Conservation (phyloP, 106 monocot genomes). For the Cymbidium sinense region DNA sequence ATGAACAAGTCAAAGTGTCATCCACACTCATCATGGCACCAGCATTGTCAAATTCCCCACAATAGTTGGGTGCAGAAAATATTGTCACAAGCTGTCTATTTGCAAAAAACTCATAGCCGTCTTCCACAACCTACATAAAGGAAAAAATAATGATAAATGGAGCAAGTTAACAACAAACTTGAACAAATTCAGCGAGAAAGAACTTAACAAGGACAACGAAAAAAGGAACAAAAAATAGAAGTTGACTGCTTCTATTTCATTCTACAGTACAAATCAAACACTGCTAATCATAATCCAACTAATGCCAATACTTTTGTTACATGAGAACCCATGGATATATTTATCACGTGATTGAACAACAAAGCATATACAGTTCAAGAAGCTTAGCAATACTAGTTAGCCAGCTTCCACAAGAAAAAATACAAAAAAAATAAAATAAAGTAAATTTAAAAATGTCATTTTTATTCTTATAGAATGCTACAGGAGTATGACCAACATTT, state of each 20-base stretch:
- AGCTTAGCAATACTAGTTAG: background rate
- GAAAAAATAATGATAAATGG: background rate
- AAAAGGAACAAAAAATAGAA: background rate
- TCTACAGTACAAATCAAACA: background rate
- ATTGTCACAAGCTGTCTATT: conserved; percentile 21
- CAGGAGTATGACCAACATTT: background rate
- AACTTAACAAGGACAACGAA: background rate
- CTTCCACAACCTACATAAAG: conserved; percentile 18
- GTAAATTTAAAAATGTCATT: background rate
- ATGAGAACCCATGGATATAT: background rate
- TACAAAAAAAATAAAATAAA: too few species aligned
- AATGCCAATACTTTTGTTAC: too few species aligned
- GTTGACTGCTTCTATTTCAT: background rate
- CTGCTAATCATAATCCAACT: background rate
- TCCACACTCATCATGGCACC: conserved; percentile 28
- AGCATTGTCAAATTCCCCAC: conserved; percentile 27
- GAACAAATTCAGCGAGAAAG: background rate
- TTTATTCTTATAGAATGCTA: background rate
- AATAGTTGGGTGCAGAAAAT: conserved; percentile 27
- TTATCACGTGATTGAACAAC: background rate
- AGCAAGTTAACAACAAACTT: background rate
- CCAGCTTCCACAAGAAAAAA: background rate
- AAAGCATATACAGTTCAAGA: background rate
- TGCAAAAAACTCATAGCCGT: conserved; percentile 26
- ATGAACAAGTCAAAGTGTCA: conserved; percentile 23